Evolutionary conservation across 805 yeast species (phyloP).

Genomic region (Wickerhamomyces rabaulensis): DNA sequence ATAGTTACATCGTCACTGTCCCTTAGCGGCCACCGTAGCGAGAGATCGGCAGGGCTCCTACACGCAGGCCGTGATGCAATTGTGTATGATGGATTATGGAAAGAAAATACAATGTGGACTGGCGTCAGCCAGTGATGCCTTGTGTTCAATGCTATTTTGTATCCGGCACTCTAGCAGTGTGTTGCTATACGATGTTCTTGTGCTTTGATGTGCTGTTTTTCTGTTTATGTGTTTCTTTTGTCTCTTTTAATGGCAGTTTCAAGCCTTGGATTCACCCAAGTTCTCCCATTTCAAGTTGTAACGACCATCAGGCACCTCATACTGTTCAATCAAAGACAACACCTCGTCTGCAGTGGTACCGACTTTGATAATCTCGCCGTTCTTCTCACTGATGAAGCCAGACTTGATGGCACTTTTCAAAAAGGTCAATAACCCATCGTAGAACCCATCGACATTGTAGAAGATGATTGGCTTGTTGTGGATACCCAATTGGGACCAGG

Average conservation of each 20-base stretch:
- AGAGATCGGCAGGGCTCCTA: too few relatives aligned
- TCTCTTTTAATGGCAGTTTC: background rate
- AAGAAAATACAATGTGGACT: background rate
- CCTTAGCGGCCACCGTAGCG: too few relatives aligned
- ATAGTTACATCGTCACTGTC: too few relatives aligned
- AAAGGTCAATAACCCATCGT: conserved; percentile 61
- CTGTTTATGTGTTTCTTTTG: too few relatives aligned
- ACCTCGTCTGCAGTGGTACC: conserved; percentile 70
- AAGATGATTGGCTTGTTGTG: conserved; percentile 77
- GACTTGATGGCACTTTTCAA: conserved; percentile 51
- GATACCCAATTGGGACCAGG: conserved; percentile 88
- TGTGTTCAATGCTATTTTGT: background rate
- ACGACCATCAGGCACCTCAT: conserved; percentile 65
- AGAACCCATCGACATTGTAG: conserved; percentile 76
- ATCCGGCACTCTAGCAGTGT: background rate
- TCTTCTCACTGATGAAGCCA: conserved; percentile 65
- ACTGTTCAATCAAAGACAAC: conserved; percentile 52
- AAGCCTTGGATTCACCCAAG: background rate
- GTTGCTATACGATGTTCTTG: background rate
- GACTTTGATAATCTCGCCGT: conserved; percentile 62
- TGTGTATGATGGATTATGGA: background rate
- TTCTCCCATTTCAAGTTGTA: conserved; percentile 65
- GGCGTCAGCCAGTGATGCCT: background rate
- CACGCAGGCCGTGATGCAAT: background rate
- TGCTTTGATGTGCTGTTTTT: background rate